Evolutionary conservation across 2,329 filamentous ascomycete species (phyloP), one percentile per base, ranked within the genome.

Genomic region (Albophoma yamanashiensis): DNA sequence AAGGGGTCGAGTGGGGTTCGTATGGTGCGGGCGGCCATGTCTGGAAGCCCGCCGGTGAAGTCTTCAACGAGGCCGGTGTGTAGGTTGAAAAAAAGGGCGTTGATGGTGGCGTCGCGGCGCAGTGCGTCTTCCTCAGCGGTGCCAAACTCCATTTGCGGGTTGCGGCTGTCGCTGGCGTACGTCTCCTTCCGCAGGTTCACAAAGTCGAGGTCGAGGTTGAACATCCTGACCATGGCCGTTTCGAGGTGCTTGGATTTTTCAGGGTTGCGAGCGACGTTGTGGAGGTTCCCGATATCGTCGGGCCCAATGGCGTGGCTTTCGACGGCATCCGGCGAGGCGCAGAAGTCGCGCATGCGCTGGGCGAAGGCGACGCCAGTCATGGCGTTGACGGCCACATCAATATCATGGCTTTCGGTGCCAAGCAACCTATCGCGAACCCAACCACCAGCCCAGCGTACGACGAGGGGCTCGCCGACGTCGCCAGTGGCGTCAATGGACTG

Each of bases 211-310:
- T 97, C 93, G 56, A 95, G 81, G 0, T 89, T 91, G 68, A 96
- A 87, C 61, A 97, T 86, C 64, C 82, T 89, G 31, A 89, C 91
- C 12, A 91, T 96, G 56, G 91, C 89, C 0, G 93, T 97, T 74
- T 96, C 93, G 17, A 97, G 82, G 70, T 97, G 91, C 75, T 97
- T 97, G 25, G 92, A 96, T 76, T 96, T 97, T 68, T 97, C 92
- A 0, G 92, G 93, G 71, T 97, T 97, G 60, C 88, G 88, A 58
- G 89, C 88, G 65, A 97, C 93, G 73, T 91, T 95, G 79, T 97
- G 89, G 39, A 97, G 79, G 63, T 84, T 88, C 57, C 89, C 87
- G 58, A 94, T 79, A 60, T 87, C 86, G 58, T 82, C 81, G 22
- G 74, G 70, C 38, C 72, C 71, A 56, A 87, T 79, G 12, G 74